Percentiles rank a stretch among this genome's conserved stretches.
Conservation (phyloP, 192 early-diverging fungal genomes). For the Dimargaris cristalligena region DNA sequence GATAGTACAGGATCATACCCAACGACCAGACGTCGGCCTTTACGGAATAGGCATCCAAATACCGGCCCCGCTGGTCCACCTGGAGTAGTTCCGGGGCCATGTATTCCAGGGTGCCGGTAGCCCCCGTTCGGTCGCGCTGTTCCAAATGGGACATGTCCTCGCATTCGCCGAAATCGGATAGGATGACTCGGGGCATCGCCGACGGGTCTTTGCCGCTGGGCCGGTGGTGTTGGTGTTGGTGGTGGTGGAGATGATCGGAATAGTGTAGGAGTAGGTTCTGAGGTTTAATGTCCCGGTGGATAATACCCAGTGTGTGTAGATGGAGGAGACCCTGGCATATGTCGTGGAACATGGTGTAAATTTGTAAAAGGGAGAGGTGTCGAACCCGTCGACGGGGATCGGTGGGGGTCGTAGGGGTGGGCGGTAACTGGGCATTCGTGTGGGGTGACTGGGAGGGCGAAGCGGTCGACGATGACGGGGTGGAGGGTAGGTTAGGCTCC, state of each 20-base stretch:
- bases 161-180: conserved; percentile 97
- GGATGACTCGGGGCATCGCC: conserved; percentile 55
- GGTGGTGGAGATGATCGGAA: too few relatives aligned
- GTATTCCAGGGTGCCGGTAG: conserved; percentile 88
- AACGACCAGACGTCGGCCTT: conserved; percentile 92
- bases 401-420: neutral
- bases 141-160: conserved; percentile 57
- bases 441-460: neutral
- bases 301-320: conserved; percentile 72
- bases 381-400: too few relatives aligned
- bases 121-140: conserved; percentile 71
- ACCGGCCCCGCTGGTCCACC: conserved; percentile 46
- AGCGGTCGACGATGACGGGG: neutral
- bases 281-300: conserved; percentile 90
- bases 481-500: too few relatives aligned
- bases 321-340: conserved; percentile 81
- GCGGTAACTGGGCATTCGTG: neutral
- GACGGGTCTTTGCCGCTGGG: too few relatives aligned
- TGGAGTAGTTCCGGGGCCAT: conserved; percentile 68
- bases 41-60: conserved; percentile 57
- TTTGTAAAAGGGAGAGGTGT: conserved; percentile 42
- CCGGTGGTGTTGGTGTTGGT: conserved; percentile 18
- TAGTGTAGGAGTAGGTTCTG: conserved; percentile 79
- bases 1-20: conserved; percentile 83
- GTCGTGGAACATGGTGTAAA: conserved; percentile 79